Base-by-base conservation (phyloP, 371 early-diverging fungal genomes). In the Zychaea mexicana region DNA sequence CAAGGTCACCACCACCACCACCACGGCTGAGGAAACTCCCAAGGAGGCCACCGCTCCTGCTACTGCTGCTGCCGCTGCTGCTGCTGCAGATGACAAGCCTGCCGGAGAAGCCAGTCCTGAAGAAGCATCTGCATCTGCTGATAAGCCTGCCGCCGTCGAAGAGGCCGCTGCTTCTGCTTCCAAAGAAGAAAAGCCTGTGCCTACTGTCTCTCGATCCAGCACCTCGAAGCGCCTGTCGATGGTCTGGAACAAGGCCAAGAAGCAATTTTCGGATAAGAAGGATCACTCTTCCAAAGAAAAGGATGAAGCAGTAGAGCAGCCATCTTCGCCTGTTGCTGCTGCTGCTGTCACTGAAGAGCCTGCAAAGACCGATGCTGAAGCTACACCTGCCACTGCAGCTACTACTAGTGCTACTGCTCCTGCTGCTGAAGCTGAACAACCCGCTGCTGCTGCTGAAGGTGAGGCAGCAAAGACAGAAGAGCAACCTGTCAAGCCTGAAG, bases 221-320 rank as follows among this genome's bases (percentile, higher is more conserved):
- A 65, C 69, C 30, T 57, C 71, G 49, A 72, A 68, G 55, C 72
- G 72, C 32, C 42, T 72, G 13, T 72, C 72, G 2, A 15, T 55
- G 17, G 61, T 68, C 46, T 57, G 64, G 32, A 65, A 62, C 57
- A 72, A 72, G 68, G 72, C 72, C 46, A 72, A 67, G 63, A 64
- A 65, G 45, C 64, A 64, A 33, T 65, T 72, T 26, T 62, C 71
- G 26, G 62, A 67, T 47, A 57, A 61, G 57, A 67, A 61, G 21
- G 62, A 61, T 15, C 62, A 67, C n/a, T n/a, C n/a, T n/a, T 9
- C 62, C 62, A 52, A 59, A 58, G 22, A n/a, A n/a, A n/a, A n/a
- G n/a, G n/a, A n/a, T n/a, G n/a, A n/a, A n/a, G 47, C 27, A 52
- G 59, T 59, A 26, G 27, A 38, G 13, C 30, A 66, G 59, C 57